A percentile compares a stretch with the other conserved stretches of the same genome.
Conservation (phyloP, 164 flowering plant species). For the Platanus orientalis region DNA sequence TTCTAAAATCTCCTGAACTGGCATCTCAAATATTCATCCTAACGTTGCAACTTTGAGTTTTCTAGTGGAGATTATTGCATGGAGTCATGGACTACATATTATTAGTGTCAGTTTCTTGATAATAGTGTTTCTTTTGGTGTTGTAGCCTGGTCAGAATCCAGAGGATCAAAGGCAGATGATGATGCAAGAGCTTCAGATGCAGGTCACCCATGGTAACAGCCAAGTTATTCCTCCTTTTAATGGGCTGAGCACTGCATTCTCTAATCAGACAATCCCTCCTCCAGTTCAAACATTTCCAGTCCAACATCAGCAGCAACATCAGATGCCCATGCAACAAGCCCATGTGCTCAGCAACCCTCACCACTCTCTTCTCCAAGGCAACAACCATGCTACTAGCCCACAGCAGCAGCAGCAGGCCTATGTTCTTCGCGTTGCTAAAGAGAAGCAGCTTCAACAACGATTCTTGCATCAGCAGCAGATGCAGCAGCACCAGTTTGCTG, state of each 20-base stretch:
- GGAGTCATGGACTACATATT: background rate
- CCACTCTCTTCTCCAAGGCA: conserved; percentile 61
- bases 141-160: conserved; percentile 53
- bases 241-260: conserved; percentile 49
- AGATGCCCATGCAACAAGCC: conserved; percentile 52
- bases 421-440: conserved; percentile 60
- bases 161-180: conserved; percentile 76
- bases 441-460: conserved; percentile 66
- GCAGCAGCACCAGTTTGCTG: conserved; percentile 46
- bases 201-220: conserved; percentile 57
- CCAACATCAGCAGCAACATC: conserved; percentile 69
- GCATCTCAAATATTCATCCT: background rate
- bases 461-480: conserved; percentile 36
- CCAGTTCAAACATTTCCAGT: conserved; percentile 56
- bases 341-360: conserved; percentile 50
- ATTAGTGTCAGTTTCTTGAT: conserved; percentile 4
- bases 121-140: conserved; percentile 5
- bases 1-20: too few species aligned
- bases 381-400: conserved; percentile 40
- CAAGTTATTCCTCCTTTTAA: conserved; percentile 56
- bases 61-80: background rate
- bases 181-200: conserved; percentile 73
- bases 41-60: background rate
- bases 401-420: conserved; percentile 70
- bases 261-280: conserved; percentile 58